Evolutionary conservation across 179 eudicot species (phyloP).

Genomic region (Amaranthus tricolor): DNA sequence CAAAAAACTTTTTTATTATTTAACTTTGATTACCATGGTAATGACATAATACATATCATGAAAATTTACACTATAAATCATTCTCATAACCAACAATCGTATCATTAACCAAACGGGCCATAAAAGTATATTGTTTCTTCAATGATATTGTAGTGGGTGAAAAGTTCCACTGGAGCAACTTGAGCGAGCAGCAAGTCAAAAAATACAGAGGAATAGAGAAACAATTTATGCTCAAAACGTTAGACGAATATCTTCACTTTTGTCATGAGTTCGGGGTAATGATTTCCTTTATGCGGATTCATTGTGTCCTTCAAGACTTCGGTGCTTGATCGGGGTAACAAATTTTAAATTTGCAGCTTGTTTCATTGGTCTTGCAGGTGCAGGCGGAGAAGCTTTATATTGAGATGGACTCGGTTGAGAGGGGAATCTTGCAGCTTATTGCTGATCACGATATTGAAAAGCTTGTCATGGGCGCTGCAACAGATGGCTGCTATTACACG

Average conservation of each 20-base stretch:
- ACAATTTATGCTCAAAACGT: conserved; percentile 51
- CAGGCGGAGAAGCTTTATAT: conserved; percentile 45
- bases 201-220: conserved; percentile 55
- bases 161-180: conserved; percentile 43
- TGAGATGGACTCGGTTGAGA: conserved; percentile 70
- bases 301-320: conserved; percentile 1
- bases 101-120: too few relatives aligned
- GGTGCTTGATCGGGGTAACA: not conserved
- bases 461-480: conserved; percentile 91
- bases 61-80: too few relatives aligned
- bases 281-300: conserved; percentile 6
- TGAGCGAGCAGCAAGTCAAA: conserved; percentile 46
- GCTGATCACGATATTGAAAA: conserved; percentile 46
- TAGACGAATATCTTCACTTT: conserved; percentile 40
- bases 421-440: conserved; percentile 72
- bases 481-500: conserved; percentile 55
- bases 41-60: too few relatives aligned
- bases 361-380: conserved; percentile 40
- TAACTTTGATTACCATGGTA: too few relatives aligned
- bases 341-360: not conserved
- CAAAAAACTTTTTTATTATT: too few relatives aligned
- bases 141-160: conserved; percentile 52
- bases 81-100: too few relatives aligned
- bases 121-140: not conserved
- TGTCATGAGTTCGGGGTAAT: conserved; percentile 71